These are phyloP conservation scores for Lactifluus echinatus DNA, from an alignment of 768 basidiomycete genomes.

Conservation along the genomic window DNA sequence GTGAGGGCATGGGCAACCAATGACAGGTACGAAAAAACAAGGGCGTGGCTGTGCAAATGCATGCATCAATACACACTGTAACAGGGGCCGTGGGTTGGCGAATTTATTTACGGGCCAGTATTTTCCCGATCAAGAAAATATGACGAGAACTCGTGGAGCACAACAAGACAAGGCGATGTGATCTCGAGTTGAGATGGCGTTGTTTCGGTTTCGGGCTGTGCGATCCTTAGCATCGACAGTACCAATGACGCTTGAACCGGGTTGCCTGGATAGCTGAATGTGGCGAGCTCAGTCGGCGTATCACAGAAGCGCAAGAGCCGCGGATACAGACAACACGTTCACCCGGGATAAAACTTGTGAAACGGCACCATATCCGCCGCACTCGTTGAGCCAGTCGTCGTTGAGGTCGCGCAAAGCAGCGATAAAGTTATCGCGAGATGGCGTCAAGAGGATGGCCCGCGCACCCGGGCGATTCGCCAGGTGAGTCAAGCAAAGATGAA, in stretches of 20 bases:
- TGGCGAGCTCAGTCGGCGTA: not conserved
- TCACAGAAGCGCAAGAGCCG: not conserved
- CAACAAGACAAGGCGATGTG: slow-evolving; percentile 8
- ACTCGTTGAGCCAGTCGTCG: slow-evolving; percentile 35
- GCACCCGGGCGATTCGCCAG: slow-evolving; percentile 28
- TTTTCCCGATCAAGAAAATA: slow-evolving; percentile 14
- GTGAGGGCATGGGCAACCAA: slow-evolving; percentile 12
- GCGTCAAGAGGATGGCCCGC: slow-evolving; percentile 42
- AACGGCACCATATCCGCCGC: slow-evolving; percentile 26
- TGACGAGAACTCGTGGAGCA: slow-evolving; percentile 19
- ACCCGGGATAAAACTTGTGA: slow-evolving; percentile 24
- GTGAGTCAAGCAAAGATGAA: slow-evolving; percentile 55
- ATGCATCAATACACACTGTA: not conserved
- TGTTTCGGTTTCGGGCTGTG: not conserved
- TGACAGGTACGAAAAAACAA: slow-evolving; percentile 17
- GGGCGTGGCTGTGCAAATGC: slow-evolving; percentile 1
- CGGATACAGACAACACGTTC: slow-evolving; percentile 45
- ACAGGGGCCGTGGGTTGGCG: not conserved
- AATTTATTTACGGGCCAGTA: slow-evolving; percentile 1
- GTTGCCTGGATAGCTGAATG: slow-evolving; percentile 13
- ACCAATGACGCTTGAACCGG: slow-evolving; percentile 9
- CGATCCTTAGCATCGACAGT: slow-evolving; percentile 16
- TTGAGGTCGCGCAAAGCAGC: slow-evolving; percentile 37
- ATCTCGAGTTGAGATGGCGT: not conserved
- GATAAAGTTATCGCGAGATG: slow-evolving; percentile 40